Base-by-base conservation (phyloP, 441 rosid genomes). In the Pelargonium fulgidum region DNA sequence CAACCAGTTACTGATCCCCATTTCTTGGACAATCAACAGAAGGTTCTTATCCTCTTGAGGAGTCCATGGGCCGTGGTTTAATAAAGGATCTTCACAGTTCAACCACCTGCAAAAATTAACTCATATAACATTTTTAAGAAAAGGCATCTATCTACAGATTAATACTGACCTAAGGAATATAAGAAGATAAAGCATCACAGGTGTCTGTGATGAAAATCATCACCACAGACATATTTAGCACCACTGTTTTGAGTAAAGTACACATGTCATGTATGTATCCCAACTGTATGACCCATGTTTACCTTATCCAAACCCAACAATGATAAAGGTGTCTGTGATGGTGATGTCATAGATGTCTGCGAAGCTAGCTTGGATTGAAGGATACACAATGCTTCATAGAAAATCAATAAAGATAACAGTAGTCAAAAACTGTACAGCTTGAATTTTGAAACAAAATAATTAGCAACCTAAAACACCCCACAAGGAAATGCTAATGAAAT, bases 31-130 rank as follows among this genome's bases (percentile, higher is more conserved):
- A 71, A 85, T 75, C 42, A 70, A 64, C 74, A 79, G 72, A 68
- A 94, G 87, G 11, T 75, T 78, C 75, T 89, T 88, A 67, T 89
- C 97, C 84, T 94, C 98, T 76, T 83, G 78, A 7, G 66, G 79
- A 69, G 90, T 85, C 97, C 98, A 92, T 9, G 70, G 71, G 58
- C 70, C 54, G 3, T 78, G 78, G 79, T 94, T 92, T 66, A 94
- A 84, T 73, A 89, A 77, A 63, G 96, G 89, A 79, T 92, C 96
- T 83, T 86, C 94, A 56, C 77, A 79, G 79, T 86, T 92, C 85
- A 89, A 73, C 99, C 97, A 94, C 82, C 97, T 94, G 82, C 79
- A 78, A 26, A 22, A 52, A 68, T 64, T 8, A 73, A 69, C 24
- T 17, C 67, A 66, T 9, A 20, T 20, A 41, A 12, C 77, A 67